phyloP scores from a whole-genome alignment of 805 yeast species.

The Priceomyces castillae region DNA sequence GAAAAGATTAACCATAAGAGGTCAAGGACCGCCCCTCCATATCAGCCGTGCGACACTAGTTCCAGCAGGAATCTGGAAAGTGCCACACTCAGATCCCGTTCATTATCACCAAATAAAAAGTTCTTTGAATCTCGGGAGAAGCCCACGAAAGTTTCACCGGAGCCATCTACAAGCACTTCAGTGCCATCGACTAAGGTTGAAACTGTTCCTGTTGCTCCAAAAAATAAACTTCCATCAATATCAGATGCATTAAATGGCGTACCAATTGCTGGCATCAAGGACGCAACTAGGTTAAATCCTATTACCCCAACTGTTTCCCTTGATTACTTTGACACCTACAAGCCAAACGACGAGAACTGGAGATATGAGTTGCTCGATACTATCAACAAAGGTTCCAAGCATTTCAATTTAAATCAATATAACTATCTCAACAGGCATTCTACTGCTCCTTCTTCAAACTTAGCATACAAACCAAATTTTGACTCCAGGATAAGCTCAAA shows the following conservation, averaged over 20 bases:
- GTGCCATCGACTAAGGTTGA: neutral
- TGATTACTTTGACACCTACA: constrained; percentile 44
- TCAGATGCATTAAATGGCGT: constrained; percentile 29
- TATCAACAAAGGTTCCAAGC: constrained; percentile 24
- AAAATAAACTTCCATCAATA: constrained; percentile 32
- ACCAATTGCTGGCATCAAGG: constrained; percentile 13
- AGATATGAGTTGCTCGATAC: constrained; percentile 39
- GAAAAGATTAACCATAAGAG: constrained; percentile 24
- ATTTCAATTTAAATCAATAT: constrained; percentile 26
- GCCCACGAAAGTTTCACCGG: neutral
- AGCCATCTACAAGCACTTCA: neutral
- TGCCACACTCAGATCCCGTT: constrained; percentile 20
- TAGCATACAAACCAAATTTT: constrained; percentile 30
- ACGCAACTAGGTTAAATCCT: constrained; percentile 25
- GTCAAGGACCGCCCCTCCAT: constrained; percentile 48
- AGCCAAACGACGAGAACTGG: constrained; percentile 46
- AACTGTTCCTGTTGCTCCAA: neutral
- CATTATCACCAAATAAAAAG: constrained; percentile 24
- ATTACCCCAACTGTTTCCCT: constrained; percentile 42
- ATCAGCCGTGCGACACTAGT: constrained; percentile 26
- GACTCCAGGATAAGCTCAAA: constrained; percentile 30
- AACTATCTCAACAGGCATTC: constrained; percentile 24
- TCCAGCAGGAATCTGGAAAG: neutral
- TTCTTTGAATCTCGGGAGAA: constrained; percentile 12
- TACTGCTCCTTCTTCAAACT: constrained; percentile 3